Percentiles rank a stretch among this genome's conserved stretches.
These are phyloP conservation scores for Amniculicola lignicola DNA, from an alignment of 495 filamentous ascomycete species.

Conservation along the genomic window DNA sequence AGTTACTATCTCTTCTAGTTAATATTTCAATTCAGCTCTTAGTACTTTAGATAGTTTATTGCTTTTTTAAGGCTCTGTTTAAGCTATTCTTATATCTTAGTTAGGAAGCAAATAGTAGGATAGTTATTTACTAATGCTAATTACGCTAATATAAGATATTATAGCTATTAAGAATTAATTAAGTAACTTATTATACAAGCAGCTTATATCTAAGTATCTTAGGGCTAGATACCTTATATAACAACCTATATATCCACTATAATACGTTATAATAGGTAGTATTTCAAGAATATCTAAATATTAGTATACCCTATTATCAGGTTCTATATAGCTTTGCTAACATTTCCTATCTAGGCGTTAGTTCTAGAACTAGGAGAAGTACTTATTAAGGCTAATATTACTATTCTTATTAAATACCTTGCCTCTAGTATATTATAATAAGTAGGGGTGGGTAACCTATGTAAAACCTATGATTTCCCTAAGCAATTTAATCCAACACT, in stretches of 20 bases:
- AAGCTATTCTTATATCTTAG: slow-evolving; percentile 15
- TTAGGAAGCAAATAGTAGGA: slow-evolving; percentile 21
- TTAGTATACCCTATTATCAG: too few relatives aligned
- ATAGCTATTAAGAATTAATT: slow-evolving; percentile 41
- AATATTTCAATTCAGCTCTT: slow-evolving; percentile 15
- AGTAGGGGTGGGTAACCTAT: slow-evolving; percentile 40
- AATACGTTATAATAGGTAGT: slow-evolving; percentile 40
- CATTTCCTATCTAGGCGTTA: slow-evolving; percentile 30
- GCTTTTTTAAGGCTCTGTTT: slow-evolving; percentile 15
- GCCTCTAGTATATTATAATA: slow-evolving; percentile 42
- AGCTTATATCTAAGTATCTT: slow-evolving; percentile 41
- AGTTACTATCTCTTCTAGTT: slow-evolving; percentile 33
- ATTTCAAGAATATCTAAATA: too few relatives aligned
- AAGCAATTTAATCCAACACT: slow-evolving; percentile 37
- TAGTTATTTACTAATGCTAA: slow-evolving; percentile 21
- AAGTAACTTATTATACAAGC: slow-evolving; percentile 40
- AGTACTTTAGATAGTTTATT: slow-evolving; percentile 15
- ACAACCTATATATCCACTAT: slow-evolving; percentile 41
- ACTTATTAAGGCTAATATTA: slow-evolving; percentile 2
- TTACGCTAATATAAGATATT: slow-evolving; percentile 34
- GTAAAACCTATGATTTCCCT: slow-evolving; percentile 39
- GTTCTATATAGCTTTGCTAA: slow-evolving; percentile 45
- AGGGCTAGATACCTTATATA: slow-evolving; percentile 33
- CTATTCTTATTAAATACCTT: slow-evolving; percentile 39
- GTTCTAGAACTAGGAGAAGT: not conserved